A percentile compares a stretch with the other conserved stretches of the same genome.
Conservation (phyloP, 2,329 filamentous ascomycete species). For the Fusarium ambrosium region DNA sequence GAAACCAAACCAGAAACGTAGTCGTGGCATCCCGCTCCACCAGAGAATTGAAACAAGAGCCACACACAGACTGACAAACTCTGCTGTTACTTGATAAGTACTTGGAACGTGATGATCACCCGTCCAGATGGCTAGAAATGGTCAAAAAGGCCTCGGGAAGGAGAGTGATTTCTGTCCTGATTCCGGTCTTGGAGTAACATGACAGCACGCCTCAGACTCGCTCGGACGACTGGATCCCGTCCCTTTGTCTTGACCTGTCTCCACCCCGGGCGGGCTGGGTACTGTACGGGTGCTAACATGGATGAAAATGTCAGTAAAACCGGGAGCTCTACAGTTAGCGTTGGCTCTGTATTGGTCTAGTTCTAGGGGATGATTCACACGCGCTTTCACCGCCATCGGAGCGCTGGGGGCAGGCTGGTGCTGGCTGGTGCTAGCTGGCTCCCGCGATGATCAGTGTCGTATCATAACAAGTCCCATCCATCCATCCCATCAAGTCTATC, state of each 20-base stretch:
- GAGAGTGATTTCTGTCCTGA: conserved; percentile 9
- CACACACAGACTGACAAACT: conserved; percentile 4
- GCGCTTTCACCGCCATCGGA: conserved; percentile 45
- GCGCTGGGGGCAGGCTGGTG: conserved; percentile 2
- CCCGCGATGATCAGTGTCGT: conserved; percentile 31
- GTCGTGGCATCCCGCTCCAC: conserved; percentile 27
- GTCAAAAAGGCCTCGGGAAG: not conserved
- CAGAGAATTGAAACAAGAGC: not conserved
- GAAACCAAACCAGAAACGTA: conserved; percentile 36
- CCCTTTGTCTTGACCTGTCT: not conserved
- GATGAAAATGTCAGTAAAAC: not conserved
- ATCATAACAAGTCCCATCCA: conserved; percentile 40
- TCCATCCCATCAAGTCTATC: conserved; percentile 20
- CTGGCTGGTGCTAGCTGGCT: conserved; percentile 23
- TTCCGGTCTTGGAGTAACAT: conserved; percentile 5
- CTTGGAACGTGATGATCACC: not conserved
- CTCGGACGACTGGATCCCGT: conserved; percentile 7
- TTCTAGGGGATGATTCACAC: conserved; percentile 41
- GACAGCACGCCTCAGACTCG: not conserved
- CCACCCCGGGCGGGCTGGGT: not conserved
- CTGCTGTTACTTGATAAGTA: not conserved
- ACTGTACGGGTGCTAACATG: not conserved
- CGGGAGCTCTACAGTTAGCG: conserved; percentile 2
- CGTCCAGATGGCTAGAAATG: not conserved
- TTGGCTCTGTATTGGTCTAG: conserved; percentile 12